Conservation (phyloP, 2,329 filamentous ascomycete species). For the Whalleya microplaca region DNA sequence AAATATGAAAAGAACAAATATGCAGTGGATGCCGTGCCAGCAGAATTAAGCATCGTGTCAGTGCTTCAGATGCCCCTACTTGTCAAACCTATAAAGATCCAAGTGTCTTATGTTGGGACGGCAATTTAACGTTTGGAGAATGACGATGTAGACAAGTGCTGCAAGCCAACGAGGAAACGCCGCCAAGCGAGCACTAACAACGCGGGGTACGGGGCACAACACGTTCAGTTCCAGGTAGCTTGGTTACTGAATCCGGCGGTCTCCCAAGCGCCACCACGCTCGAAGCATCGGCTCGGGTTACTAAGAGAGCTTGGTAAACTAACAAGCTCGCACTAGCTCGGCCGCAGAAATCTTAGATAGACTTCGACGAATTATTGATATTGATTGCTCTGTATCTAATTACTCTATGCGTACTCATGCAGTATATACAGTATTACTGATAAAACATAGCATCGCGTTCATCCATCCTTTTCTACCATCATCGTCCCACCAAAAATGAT, state of each 20-base stretch:
- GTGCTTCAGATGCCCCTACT: slow-evolving; percentile 12
- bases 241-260: too few relatives aligned
- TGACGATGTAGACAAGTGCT: background rate
- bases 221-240: too few relatives aligned
- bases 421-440: too few relatives aligned
- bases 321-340: background rate
- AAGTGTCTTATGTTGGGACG: background rate
- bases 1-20: slow-evolving; percentile 4
- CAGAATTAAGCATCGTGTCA: slow-evolving; percentile 3
- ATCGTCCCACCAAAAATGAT: too few relatives aligned
- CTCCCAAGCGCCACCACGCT: too few relatives aligned
- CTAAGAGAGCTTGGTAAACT: background rate
- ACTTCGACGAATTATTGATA: background rate
- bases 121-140: background rate
- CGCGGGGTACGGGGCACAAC: background rate
- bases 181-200: background rate
- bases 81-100: background rate
- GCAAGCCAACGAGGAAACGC: background rate
- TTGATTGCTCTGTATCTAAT: too few relatives aligned
- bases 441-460: too few relatives aligned
- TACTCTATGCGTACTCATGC: too few relatives aligned
- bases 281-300: too few relatives aligned
- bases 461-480: too few relatives aligned
- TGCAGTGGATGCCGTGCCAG: slow-evolving; percentile 3
- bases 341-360: background rate